These are phyloP conservation scores for Polyporus tsugae DNA, from an alignment of 1,284 basidiomycete genomes.

Conservation along the genomic window DNA sequence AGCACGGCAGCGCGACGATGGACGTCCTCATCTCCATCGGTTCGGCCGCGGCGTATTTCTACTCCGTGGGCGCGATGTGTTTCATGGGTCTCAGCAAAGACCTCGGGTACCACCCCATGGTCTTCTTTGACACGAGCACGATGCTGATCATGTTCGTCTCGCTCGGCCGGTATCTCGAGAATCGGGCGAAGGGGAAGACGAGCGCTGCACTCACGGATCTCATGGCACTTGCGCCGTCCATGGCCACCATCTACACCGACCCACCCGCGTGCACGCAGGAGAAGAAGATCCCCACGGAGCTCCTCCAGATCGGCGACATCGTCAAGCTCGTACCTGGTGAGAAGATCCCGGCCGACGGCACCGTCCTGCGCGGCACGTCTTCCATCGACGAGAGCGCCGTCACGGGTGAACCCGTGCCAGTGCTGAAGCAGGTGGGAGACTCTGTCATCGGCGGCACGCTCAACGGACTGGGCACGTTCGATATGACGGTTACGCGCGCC, in stretches of 20 bases:
- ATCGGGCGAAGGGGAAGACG: slow-evolving; percentile 96
- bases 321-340: slow-evolving; percentile 97
- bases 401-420: slow-evolving; percentile 95
- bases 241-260: slow-evolving; percentile 95
- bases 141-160: slow-evolving; percentile 99
- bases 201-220: slow-evolving; percentile 96
- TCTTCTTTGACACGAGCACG: slow-evolving; percentile 98
- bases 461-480: slow-evolving; percentile 95
- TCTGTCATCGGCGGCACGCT: slow-evolving; percentile 95
- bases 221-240: slow-evolving; percentile 93
- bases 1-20: slow-evolving; percentile 93
- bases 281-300: slow-evolving; percentile 92
- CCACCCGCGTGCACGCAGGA: slow-evolving; percentile 81
- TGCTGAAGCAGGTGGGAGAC: slow-evolving; percentile 85
- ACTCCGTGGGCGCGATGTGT: slow-evolving; percentile 83
- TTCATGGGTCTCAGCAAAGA: slow-evolving; percentile 70
- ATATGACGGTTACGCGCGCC: slow-evolving; percentile 94
- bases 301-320: slow-evolving; percentile 93
- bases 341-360: slow-evolving; percentile 96
- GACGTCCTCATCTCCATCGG: slow-evolving; percentile 97
- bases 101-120: slow-evolving; percentile 79
- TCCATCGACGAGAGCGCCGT: slow-evolving; percentile 97
- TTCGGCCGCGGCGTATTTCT: slow-evolving; percentile 93
- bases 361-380: slow-evolving; percentile 86
- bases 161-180: slow-evolving; percentile 95